A percentile compares a stretch with the other conserved stretches of the same genome.
phyloP scores from a whole-genome alignment of 768 basidiomycete species.

The Scleroderma citrinum region DNA sequence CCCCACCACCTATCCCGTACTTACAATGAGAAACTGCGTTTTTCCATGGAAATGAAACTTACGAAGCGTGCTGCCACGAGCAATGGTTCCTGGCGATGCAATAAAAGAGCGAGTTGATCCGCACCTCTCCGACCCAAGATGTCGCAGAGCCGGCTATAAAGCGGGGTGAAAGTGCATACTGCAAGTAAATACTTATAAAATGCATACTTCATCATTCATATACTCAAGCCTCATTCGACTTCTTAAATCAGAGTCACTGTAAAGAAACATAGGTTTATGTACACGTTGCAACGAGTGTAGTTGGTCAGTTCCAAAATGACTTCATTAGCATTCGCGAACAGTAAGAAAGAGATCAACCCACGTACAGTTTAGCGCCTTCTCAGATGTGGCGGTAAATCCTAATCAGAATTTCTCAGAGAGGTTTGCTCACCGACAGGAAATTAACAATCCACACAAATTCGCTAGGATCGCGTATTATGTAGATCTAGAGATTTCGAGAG shows the following conservation, averaged over 20 bases:
- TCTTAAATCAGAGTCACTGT: constrained; percentile 66
- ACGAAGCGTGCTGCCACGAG: constrained; percentile 73
- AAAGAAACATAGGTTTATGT: constrained; percentile 16
- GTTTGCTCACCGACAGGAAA: constrained; percentile 58
- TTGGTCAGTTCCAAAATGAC: constrained; percentile 34
- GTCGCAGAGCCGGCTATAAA: constrained; percentile 77
- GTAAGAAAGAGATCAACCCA: constrained; percentile 6
- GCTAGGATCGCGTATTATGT: constrained; percentile 63
- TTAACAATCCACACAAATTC: constrained; percentile 69
- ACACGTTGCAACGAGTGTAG: constrained; percentile 77
- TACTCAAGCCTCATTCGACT: constrained; percentile 75
- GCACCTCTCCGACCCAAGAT: constrained; percentile 68
- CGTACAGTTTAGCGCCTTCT: constrained; percentile 55
- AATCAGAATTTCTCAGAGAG: no score
- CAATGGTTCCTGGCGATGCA: constrained; percentile 53
- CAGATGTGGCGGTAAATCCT: no score
- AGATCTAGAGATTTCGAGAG: constrained; percentile 52
- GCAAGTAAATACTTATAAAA: constrained; percentile 61
- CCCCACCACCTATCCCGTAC: constrained; percentile 59
- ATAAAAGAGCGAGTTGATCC: constrained; percentile 57
- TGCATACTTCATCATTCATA: constrained; percentile 8
- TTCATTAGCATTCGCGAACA: neutral
- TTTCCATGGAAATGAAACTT: constrained; percentile 21
- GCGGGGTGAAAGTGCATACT: constrained; percentile 75
- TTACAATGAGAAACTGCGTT: neutral